Evolutionary conservation across 2,329 filamentous ascomycete genomes (phyloP).

Genomic region (Calonectria fujianensis): DNA sequence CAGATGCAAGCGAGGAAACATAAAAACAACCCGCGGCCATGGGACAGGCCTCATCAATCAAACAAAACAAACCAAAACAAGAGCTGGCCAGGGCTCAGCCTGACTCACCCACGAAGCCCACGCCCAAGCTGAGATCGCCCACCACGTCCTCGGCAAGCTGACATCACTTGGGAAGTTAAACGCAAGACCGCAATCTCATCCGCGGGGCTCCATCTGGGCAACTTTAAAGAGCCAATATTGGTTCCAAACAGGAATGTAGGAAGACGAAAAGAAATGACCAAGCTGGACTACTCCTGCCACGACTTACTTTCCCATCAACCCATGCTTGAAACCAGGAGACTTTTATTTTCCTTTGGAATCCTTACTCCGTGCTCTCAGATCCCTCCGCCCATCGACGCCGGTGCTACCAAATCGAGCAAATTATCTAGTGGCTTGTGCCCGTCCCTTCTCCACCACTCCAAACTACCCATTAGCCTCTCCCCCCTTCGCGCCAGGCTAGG

Average conservation of each 20-base stretch:
- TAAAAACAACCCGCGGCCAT: not conserved
- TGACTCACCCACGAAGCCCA: not conserved
- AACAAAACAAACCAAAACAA: not conserved
- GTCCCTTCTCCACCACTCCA: conserved; percentile 9
- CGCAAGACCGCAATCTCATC: conserved; percentile 4
- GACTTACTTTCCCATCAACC: not conserved
- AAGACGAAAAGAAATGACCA: not conserved
- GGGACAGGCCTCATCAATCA: not conserved
- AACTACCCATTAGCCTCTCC: conserved; percentile 23
- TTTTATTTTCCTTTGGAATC: not conserved
- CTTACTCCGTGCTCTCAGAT: not conserved
- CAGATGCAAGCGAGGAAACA: conserved; percentile 5
- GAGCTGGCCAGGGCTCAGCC: not conserved
- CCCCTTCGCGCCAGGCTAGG: conserved; percentile 20
- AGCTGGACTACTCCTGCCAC: not conserved
- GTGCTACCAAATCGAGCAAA: conserved; percentile 21
- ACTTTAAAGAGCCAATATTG: conserved; percentile 6
- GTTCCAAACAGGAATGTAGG: not conserved
- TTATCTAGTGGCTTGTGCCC: not conserved
- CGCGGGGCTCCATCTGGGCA: conserved; percentile 1
- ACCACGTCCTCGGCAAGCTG: conserved; percentile 3
- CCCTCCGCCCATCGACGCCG: not conserved
- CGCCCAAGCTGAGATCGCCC: conserved; percentile 1
- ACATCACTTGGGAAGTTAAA: conserved; percentile 13
- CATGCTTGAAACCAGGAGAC: not conserved